These are phyloP conservation scores for Venturia effusa DNA, from an alignment of 2,329 filamentous ascomycete species.

Conservation along the genomic window DNA sequence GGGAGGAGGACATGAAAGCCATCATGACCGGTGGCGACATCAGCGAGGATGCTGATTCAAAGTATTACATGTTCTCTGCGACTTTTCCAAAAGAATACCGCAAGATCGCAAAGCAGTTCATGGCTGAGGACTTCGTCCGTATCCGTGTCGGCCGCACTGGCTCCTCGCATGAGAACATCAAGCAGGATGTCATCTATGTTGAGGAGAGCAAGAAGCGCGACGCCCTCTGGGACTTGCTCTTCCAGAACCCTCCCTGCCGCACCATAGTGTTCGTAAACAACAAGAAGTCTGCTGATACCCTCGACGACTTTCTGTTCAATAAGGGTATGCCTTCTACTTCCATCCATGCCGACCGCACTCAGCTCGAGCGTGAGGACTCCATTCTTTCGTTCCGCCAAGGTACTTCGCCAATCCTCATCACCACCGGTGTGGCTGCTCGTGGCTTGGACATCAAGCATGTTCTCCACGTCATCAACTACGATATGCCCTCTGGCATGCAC, in stretches of 20 bases:
- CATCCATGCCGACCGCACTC: slow-evolving; percentile 78
- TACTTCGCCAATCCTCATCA: slow-evolving; percentile 65
- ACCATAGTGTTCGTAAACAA: slow-evolving; percentile 87
- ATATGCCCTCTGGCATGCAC: slow-evolving; percentile 58
- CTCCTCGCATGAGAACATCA: slow-evolving; percentile 71
- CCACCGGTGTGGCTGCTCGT: slow-evolving; percentile 77
- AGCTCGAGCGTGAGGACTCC: slow-evolving; percentile 84
- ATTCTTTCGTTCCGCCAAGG: slow-evolving; percentile 66
- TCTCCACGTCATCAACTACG: slow-evolving; percentile 87
- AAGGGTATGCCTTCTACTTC: slow-evolving; percentile 70
- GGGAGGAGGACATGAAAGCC: slow-evolving; percentile 62
- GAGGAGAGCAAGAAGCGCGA: slow-evolving; percentile 57
- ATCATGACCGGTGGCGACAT: slow-evolving; percentile 70
- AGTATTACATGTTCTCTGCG: slow-evolving; percentile 79
- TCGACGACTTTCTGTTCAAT: slow-evolving; percentile 85
- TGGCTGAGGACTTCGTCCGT: slow-evolving; percentile 63
- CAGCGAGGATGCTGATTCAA: slow-evolving; percentile 63
- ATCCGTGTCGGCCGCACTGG: slow-evolving; percentile 83
- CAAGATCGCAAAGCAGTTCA: slow-evolving; percentile 63
- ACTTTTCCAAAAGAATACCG: slow-evolving; percentile 80
- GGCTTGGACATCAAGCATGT: slow-evolving; percentile 84
- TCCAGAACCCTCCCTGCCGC: slow-evolving; percentile 54
- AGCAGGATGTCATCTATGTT: slow-evolving; percentile 60
- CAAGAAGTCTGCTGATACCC: slow-evolving; percentile 64
- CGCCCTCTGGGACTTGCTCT: slow-evolving; percentile 61